Evolutionary conservation across 192 early-diverging fungal genomes (phyloP).

Genomic region (Martensiomyces pterosporus): DNA sequence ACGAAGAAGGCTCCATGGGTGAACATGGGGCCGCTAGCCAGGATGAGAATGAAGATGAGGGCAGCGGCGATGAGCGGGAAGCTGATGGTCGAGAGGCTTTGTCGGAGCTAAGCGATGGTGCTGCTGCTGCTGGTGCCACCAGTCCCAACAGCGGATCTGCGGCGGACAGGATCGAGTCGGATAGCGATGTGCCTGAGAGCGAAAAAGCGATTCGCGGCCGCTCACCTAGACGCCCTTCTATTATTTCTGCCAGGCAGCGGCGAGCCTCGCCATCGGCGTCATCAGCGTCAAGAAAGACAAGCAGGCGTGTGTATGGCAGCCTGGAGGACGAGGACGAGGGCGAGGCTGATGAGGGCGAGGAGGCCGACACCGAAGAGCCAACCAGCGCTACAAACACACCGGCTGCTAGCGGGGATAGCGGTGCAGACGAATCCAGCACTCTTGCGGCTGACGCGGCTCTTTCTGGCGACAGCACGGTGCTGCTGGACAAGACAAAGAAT

Average conservation of each 20-base stretch:
- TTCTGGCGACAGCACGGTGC: too few relatives aligned
- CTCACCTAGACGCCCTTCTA: too few relatives aligned
- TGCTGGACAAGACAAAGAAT: too few relatives aligned
- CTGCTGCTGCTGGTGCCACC: neutral
- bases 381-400: slow-evolving; percentile 12
- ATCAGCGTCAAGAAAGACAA: too few relatives aligned
- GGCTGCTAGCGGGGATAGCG: slow-evolving; percentile 1
- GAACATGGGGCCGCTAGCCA: neutral
- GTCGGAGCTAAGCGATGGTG: neutral
- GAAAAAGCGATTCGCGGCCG: too few relatives aligned
- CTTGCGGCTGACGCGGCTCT: too few relatives aligned
- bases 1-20: neutral
- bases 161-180: slow-evolving; percentile 5
- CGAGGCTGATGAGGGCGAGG: slow-evolving; percentile 9
- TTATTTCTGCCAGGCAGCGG: too few relatives aligned
- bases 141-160: slow-evolving; percentile 2
- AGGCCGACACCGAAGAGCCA: neutral
- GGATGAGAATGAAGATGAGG: slow-evolving; percentile 7
- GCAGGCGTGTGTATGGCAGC: too few relatives aligned
- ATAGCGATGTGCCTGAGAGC: slow-evolving; percentile 7
- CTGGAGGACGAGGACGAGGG: slow-evolving; percentile 4
- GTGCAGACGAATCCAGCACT: neutral
- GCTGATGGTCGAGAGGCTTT: slow-evolving; percentile 4
- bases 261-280: too few relatives aligned
- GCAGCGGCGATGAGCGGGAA: neutral